These are phyloP conservation scores for Petrea volubilis DNA, from an alignment of 257 asterid species.

Conservation along the genomic window DNA sequence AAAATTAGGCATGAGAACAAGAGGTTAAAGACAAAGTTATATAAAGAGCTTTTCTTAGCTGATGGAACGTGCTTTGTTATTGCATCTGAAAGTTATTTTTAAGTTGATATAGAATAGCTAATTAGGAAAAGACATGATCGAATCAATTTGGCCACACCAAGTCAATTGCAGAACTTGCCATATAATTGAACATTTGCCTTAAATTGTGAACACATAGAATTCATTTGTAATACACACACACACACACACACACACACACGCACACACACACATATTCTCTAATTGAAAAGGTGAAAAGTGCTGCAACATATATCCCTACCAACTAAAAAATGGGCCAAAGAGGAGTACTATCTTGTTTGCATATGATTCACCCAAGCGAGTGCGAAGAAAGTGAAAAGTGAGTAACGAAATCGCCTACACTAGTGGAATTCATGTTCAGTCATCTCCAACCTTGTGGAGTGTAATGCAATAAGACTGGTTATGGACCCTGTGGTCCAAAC, in stretches of 20 bases:
- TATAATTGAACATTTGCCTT: no score
- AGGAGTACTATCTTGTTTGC: not conserved
- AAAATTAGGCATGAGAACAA: not conserved
- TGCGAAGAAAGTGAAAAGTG: not conserved
- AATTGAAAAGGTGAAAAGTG: not conserved
- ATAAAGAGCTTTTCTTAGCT: not conserved
- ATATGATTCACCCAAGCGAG: not conserved
- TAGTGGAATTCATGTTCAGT: not conserved
- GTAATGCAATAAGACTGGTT: not conserved
- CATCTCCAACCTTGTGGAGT: conserved; percentile 5
- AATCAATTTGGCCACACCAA: no score
- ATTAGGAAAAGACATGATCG: no score
- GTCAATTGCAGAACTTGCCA: no score
- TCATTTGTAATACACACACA: no score
- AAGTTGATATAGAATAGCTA: no score
- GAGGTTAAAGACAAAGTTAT: not conserved
- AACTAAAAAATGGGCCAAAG: not conserved
- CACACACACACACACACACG: not conserved
- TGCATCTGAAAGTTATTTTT: not conserved
- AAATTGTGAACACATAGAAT: no score
- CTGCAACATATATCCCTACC: not conserved
- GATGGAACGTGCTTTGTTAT: not conserved
- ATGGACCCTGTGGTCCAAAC: no score
- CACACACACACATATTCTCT: not conserved
- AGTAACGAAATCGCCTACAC: not conserved